phyloP scores from a whole-genome alignment of 2,329 filamentous ascomycete species.

The Chlorencoelia australis region DNA sequence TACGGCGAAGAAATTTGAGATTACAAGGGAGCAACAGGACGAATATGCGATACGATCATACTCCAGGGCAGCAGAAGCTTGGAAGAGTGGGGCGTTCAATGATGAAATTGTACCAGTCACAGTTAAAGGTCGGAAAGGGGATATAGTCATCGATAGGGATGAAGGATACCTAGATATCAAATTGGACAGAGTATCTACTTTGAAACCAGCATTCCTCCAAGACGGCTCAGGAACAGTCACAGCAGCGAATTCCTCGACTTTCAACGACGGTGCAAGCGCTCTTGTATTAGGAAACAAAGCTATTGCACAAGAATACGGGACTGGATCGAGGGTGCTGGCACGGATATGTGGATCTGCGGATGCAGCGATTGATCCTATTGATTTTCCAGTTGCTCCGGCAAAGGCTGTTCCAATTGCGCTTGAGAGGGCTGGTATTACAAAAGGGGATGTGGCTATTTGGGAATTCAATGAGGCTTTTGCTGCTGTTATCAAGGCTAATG shows the following conservation, averaged over 20 bases:
- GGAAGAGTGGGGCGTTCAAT: slow-evolving; percentile 70
- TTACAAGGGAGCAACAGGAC: slow-evolving; percentile 82
- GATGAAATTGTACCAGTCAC: slow-evolving; percentile 88
- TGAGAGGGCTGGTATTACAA: slow-evolving; percentile 77
- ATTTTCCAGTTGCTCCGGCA: slow-evolving; percentile 88
- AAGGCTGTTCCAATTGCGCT: slow-evolving; percentile 88
- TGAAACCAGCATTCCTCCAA: slow-evolving; percentile 85
- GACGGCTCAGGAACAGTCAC: slow-evolving; percentile 86
- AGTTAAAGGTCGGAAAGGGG: slow-evolving; percentile 74
- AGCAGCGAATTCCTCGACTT: slow-evolving; percentile 84
- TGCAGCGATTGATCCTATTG: slow-evolving; percentile 80
- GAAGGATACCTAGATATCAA: slow-evolving; percentile 86
- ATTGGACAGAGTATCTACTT: slow-evolving; percentile 69
- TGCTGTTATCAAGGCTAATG: slow-evolving; percentile 87
- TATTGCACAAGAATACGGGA: slow-evolving; percentile 70
- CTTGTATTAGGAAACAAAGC: slow-evolving; percentile 75
- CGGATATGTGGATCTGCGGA: slow-evolving; percentile 79
- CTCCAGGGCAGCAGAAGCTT: slow-evolving; percentile 80
- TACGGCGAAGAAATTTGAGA: slow-evolving; percentile 76
- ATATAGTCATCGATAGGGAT: slow-evolving; percentile 67
- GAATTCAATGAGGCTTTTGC: slow-evolving; percentile 99
- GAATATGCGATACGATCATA: slow-evolving; percentile 85
- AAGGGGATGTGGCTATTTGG: slow-evolving; percentile 88
- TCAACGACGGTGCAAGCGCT: slow-evolving; percentile 91
- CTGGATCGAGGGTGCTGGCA: slow-evolving; percentile 72